Evolutionary conservation across 257 asterid species (phyloP).

Genomic region (Craterostigma plantagineum): DNA sequence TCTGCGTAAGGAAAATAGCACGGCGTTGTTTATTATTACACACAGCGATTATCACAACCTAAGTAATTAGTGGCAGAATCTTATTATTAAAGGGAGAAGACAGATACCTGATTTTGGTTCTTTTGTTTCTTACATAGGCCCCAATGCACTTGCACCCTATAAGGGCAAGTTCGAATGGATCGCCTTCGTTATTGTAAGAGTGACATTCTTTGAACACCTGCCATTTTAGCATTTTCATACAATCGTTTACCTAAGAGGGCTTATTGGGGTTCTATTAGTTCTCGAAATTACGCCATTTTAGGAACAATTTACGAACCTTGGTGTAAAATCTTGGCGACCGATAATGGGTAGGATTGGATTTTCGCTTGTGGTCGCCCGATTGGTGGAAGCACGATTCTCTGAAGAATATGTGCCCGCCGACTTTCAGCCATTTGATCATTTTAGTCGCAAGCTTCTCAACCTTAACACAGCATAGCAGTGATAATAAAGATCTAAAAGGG

Average conservation of each 20-base stretch:
- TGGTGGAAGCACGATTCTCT: constrained; percentile 97
- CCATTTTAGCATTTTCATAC: not conserved
- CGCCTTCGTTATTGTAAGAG: constrained; percentile 18
- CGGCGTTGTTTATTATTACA: too few relatives aligned
- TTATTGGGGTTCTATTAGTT: not conserved
- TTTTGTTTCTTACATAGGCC: constrained; percentile 53
- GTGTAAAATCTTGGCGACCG: constrained; percentile 93
- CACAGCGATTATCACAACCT: too few relatives aligned
- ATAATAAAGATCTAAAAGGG: not conserved
- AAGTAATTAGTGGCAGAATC: too few relatives aligned
- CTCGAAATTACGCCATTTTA: too few relatives aligned
- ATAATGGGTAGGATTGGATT: constrained; percentile 78
- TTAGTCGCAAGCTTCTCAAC: constrained; percentile 52
- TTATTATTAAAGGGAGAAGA: too few relatives aligned
- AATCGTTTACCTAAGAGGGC: not conserved
- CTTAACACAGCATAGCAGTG: constrained; percentile 18
- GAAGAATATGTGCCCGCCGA: constrained; percentile 86
- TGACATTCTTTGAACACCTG: constrained; percentile 51
- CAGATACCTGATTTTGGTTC: constrained; percentile 46
- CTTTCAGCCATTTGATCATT: constrained; percentile 81
- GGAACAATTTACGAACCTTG: constrained; percentile 26
- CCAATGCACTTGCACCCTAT: constrained; percentile 49
- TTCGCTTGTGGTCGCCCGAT: constrained; percentile 88
- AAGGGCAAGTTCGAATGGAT: constrained; percentile 35
- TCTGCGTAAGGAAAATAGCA: constrained; percentile 20